These are phyloP conservation scores for Dothideomycetidae sp. DNA, from an alignment of 2,329 filamentous ascomycete species.

Conservation along the genomic window DNA sequence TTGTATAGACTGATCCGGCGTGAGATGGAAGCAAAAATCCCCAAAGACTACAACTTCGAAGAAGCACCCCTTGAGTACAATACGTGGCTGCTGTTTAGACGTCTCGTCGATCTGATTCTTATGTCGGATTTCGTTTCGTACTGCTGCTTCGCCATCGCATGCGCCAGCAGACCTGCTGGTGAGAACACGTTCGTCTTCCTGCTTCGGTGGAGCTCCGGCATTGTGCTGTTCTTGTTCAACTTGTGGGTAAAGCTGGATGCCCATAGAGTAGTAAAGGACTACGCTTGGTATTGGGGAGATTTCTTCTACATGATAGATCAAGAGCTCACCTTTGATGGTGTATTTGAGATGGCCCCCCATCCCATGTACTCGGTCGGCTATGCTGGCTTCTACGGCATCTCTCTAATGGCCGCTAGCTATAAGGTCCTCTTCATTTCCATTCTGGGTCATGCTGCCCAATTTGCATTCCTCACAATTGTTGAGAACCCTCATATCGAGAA, in stretches of 20 bases:
- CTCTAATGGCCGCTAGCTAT: constrained; percentile 95
- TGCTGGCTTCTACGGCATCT: constrained; percentile 95
- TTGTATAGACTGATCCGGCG: constrained; percentile 72
- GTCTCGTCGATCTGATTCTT: constrained; percentile 88
- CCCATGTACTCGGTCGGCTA: constrained; percentile 99
- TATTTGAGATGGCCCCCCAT: constrained; percentile 97
- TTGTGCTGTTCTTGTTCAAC: constrained; percentile 78
- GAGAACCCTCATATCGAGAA: constrained; percentile 98
- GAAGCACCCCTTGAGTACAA: constrained; percentile 95
- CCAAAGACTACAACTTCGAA: constrained; percentile 84
- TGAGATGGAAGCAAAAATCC: constrained; percentile 90
- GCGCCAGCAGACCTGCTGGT: constrained; percentile 56
- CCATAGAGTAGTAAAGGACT: constrained; percentile 95
- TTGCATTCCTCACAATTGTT: constrained; percentile 78
- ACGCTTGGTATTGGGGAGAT: constrained; percentile 99
- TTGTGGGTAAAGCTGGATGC: constrained; percentile 98
- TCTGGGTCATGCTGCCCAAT: constrained; percentile 82
- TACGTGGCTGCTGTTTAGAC: constrained; percentile 92
- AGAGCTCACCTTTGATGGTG: constrained; percentile 92
- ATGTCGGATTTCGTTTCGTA: constrained; percentile 99
- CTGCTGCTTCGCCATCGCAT: constrained; percentile 86
- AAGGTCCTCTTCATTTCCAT: constrained; percentile 96
- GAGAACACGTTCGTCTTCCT: constrained; percentile 57
- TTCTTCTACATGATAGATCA: constrained; percentile 99
- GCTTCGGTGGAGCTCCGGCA: constrained; percentile 65